Evolutionary conservation across 805 yeast genomes (phyloP).

Genomic region (Saturnispora saitoi): DNA sequence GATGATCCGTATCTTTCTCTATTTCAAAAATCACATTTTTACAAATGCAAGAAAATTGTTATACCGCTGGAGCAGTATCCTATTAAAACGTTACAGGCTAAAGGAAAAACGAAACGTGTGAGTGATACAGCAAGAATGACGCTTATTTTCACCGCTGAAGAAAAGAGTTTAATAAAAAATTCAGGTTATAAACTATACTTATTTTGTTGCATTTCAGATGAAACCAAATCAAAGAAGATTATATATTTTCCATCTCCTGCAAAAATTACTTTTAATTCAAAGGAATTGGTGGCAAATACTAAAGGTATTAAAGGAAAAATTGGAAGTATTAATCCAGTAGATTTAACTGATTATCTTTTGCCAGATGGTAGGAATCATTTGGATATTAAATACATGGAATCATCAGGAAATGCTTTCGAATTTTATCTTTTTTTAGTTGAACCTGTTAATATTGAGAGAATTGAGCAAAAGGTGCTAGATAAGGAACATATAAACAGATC

Average conservation of each 20-base stretch:
- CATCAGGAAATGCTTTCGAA: slow-evolving; percentile 37
- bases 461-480: slow-evolving; percentile 34
- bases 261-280: slow-evolving; percentile 55
- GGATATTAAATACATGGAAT: slow-evolving; percentile 50
- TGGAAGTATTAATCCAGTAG: slow-evolving; percentile 79
- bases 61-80: slow-evolving; percentile 30
- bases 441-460: slow-evolving; percentile 31
- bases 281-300: slow-evolving; percentile 41
- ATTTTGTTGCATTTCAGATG: slow-evolving; percentile 42
- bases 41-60: slow-evolving; percentile 37
- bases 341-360: slow-evolving; percentile 48
- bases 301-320: slow-evolving; percentile 69
- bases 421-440: slow-evolving; percentile 55
- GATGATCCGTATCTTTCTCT: slow-evolving; percentile 27
- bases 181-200: slow-evolving; percentile 36
- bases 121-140: slow-evolving; percentile 28
- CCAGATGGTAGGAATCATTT: slow-evolving; percentile 31
- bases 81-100: neutral
- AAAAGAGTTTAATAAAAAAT: slow-evolving; percentile 30
- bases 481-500: slow-evolving; percentile 46
- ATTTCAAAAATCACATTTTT: slow-evolving; percentile 52
- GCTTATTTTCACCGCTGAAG: slow-evolving; percentile 38
- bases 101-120: neutral
- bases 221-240: slow-evolving; percentile 16
- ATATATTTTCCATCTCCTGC: slow-evolving; percentile 65